A percentile compares a stretch with the other conserved stretches of the same genome.
These are phyloP conservation scores for Podaxis carcinomalis DNA, from an alignment of 768 basidiomycete species.

Conservation along the genomic window DNA sequence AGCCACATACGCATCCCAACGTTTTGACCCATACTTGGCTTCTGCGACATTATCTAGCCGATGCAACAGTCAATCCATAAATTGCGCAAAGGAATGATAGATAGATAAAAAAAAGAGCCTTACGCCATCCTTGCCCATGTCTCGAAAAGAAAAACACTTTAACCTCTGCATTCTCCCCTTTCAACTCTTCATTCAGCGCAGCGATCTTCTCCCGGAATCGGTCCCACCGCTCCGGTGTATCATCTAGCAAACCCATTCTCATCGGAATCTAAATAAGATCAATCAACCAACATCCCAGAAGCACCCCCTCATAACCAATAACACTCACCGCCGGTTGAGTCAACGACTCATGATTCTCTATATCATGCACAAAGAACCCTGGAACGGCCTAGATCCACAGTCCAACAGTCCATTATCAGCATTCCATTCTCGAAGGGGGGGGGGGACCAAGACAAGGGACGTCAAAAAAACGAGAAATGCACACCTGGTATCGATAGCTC, in stretches of 20 bases:
- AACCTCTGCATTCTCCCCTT: slow-evolving; percentile 27
- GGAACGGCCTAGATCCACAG: background rate
- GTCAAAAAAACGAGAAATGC: background rate
- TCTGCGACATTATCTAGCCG: slow-evolving; percentile 62
- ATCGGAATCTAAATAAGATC: slow-evolving; percentile 39
- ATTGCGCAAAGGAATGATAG: background rate
- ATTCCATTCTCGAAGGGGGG: no score
- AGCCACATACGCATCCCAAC: slow-evolving; percentile 57
- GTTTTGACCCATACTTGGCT: slow-evolving; percentile 50
- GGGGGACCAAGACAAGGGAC: background rate
- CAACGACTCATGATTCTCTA: background rate
- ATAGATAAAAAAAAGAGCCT: slow-evolving; percentile 19
- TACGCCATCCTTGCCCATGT: slow-evolving; percentile 75
- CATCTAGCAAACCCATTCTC: slow-evolving; percentile 59
- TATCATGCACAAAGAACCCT: slow-evolving; percentile 9
- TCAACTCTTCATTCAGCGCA: slow-evolving; percentile 38
- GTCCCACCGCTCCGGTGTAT: slow-evolving; percentile 44
- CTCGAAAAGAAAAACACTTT: slow-evolving; percentile 66
- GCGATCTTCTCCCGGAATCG: slow-evolving; percentile 36
- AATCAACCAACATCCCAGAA: background rate
- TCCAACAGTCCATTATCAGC: background rate
- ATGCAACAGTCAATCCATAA: background rate
- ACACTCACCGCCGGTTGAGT: slow-evolving; percentile 6
- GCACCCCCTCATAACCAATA: background rate
- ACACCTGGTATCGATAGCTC: background rate